Base-by-base conservation (phyloP, 2,329 filamentous ascomycete species). In the Beauveria medogensis region DNA sequence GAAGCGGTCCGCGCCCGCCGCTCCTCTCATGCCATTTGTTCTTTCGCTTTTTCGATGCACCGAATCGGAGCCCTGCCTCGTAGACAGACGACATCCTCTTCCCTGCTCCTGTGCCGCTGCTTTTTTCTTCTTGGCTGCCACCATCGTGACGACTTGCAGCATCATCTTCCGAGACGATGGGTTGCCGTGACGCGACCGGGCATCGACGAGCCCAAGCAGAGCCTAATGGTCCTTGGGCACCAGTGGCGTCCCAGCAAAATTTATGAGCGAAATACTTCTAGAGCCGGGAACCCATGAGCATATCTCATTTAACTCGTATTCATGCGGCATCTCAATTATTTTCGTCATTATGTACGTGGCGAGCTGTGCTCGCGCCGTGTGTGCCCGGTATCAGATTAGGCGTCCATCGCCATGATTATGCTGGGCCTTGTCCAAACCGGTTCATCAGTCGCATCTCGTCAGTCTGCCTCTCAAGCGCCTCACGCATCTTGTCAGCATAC, bases 401-500 rank as follows among this genome's bases (percentile, higher is more conserved):
- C 46, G 9, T 41, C 18, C 5, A 20, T 24, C 30, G 20, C 30
- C 28, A 14, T 40, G 10, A n/a, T 28, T 51, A 53, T 40, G 24
- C 24, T 14, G 60, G 16, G 30, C 66, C 68, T 59, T 69, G 69
- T 62, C 74, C 76, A 72, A 85, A 72, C 18, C 85, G 51, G 26
- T 83, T 83, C 71, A 93, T 83, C 72, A 90, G 91, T 65, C 86
- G 80, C 62, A 89, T 84, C 72, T 94, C 91, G 70, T 92, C 85
- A 10, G 90, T 91, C 74, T 95, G 91, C 65, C 80, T 79, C 74
- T 90, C 84, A 62, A 96, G 75, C 22, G 90, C 90, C 66, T 80
- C 78, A 64, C 90, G 82, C 89, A 96, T 92, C 66, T 78, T 82
- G 59, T 82, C 78, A n/a, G 80, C 79, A 73, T 93, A 92, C 61